Evolutionary conservation across 108 stramenopile genomes (phyloP).

Genomic region (Discostella stelligeroides): DNA sequence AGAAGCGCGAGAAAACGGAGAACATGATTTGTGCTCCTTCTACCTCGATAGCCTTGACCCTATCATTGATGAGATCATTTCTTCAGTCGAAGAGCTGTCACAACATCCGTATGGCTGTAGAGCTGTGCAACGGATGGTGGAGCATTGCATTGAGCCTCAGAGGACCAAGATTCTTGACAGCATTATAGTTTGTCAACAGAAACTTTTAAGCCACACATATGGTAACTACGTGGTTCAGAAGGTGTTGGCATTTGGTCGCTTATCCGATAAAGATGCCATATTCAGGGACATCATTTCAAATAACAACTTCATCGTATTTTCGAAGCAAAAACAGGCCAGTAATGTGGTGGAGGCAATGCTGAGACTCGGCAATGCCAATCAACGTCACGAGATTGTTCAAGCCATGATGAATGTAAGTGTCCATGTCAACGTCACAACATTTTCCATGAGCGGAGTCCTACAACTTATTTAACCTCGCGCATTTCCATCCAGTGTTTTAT

Average conservation of each 20-base stretch:
- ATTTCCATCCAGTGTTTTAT: constrained; percentile 1
- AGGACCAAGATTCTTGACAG: constrained; percentile 61
- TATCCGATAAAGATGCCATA: constrained; percentile 63
- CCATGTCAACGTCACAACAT: not conserved
- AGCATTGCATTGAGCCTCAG: constrained; percentile 78
- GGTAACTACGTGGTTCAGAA: constrained; percentile 90
- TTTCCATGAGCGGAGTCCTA: not conserved
- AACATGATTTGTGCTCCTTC: constrained; percentile 26
- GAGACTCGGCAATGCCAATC: constrained; percentile 77
- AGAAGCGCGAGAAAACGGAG: constrained; percentile 27
- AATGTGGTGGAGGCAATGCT: constrained; percentile 95
- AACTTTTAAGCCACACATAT: constrained; percentile 75
- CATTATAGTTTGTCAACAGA: constrained; percentile 47
- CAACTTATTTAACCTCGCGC: not conserved
- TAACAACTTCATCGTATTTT: constrained; percentile 68
- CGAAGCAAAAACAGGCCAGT: constrained; percentile 94
- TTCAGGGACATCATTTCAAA: constrained; percentile 64
- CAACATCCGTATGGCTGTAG: constrained; percentile 93
- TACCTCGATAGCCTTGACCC: constrained; percentile 77
- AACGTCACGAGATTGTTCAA: constrained; percentile 60
- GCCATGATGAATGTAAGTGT: constrained; percentile 62
- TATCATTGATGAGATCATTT: constrained; percentile 81
- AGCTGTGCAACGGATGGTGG: constrained; percentile 91
- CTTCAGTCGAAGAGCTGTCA: constrained; percentile 70
- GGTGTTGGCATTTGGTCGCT: constrained; percentile 75